Percentiles rank a stretch among this genome's conserved stretches.
Conservation (phyloP, 768 basidiomycete species). For the Pleurotus eryngii region DNA sequence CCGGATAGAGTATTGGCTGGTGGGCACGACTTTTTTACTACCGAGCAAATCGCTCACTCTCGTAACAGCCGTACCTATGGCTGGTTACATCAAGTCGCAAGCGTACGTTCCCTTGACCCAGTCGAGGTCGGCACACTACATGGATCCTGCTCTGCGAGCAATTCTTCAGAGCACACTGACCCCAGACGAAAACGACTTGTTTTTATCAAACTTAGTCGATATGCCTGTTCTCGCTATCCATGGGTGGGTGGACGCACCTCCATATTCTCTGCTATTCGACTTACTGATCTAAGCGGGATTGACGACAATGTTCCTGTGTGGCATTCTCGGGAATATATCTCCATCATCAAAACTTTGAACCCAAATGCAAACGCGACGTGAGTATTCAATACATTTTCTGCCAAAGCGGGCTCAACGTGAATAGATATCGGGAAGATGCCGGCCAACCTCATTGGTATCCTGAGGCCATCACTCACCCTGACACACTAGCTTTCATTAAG, state of each 20-base stretch:
- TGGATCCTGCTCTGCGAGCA: conserved; percentile 70
- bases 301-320: conserved; percentile 89
- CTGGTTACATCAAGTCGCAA: conserved; percentile 86
- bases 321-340: conserved; percentile 71
- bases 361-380: conserved; percentile 51
- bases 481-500: conserved; percentile 53
- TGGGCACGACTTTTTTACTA: conserved; percentile 20
- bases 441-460: conserved; percentile 71
- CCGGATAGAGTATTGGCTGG: conserved; percentile 73
- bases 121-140: conserved; percentile 73
- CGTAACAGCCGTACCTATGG: conserved; percentile 63
- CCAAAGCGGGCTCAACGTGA: neutral
- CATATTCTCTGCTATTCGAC: too few relatives aligned
- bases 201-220: conserved; percentile 72
- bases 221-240: conserved; percentile 74
- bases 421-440: conserved; percentile 60
- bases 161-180: conserved; percentile 74
- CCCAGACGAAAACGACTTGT: conserved; percentile 85
- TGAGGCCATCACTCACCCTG: conserved; percentile 49
- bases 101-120: conserved; percentile 74
- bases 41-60: neutral
- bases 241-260: conserved; percentile 48
- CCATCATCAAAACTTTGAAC: conserved; percentile 57
- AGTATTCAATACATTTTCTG: conserved; percentile 13
- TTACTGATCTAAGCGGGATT: conserved; percentile 43